Evolutionary conservation across 2,329 filamentous ascomycete genomes (phyloP), one percentile per base, ranked within the genome.

Genomic region (Aspergillus fijiensis): DNA sequence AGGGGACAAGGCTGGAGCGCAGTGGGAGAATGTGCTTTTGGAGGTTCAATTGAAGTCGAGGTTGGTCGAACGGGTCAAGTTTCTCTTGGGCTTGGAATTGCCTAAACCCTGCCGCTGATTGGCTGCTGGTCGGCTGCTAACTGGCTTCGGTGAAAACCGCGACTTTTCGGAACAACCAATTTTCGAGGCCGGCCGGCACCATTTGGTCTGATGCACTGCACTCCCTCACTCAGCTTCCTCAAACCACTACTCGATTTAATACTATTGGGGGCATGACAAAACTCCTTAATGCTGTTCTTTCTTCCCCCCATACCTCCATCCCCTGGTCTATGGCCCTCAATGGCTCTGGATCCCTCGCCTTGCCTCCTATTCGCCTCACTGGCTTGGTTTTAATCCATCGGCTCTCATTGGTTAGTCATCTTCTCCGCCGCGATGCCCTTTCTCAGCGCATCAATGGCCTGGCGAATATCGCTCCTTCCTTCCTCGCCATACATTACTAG

Each of bases 401-500:
- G 27, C 48, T 58, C 47, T 55, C 19, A 55, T 55, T 55, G 53
- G 53, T 62, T 68, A 25, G 64, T 66, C 60, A 65, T 63, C 27
- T 54, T 58, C 65, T 77, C 76, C 61, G 75, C 72, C 23, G 68
- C 68, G 5, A 78, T 71, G 5, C 73, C 74, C 47, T 60, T 69
- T 48, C 68, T 65, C 48, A 81, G 63, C 10, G 77, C 79, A 10
- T 66, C 61, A 12, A 81, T 61, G 2, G 77, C 78, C 42, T 76
- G 71, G 14, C 74, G 64, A 23, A 80, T 64, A 11, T 66, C 67
- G 57, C 76, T 76, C n/a, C 60, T 64, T 4, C 69, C 69, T 27
- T 65, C 64, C 63, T 69, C 73, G 5, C 72, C 76, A 63, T 79
- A 73, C 67, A 77, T 72, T 0, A 78, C 76, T 31, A 81, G 62